These are phyloP conservation scores for Diaporthe sp. DNA, from an alignment of 2,329 filamentous ascomycete genomes.

Conservation along the genomic window DNA sequence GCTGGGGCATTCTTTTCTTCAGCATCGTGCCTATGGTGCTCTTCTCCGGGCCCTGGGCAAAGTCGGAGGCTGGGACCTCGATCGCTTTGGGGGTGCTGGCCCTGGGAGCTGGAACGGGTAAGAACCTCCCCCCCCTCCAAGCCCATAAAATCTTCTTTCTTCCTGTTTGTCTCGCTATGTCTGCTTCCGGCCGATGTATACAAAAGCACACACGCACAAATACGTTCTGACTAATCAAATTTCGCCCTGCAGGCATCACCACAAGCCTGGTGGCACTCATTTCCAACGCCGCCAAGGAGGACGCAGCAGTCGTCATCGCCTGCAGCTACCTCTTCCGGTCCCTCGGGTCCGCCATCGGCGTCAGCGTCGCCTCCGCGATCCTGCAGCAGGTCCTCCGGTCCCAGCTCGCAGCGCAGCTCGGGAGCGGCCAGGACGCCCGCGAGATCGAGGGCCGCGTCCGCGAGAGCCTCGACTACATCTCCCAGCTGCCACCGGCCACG, in stretches of 20 bases:
- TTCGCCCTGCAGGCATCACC: constrained; percentile 72
- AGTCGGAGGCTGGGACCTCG: constrained; percentile 63
- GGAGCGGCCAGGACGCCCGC: constrained; percentile 67
- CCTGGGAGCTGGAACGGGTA: constrained; percentile 50
- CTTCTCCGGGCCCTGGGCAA: constrained; percentile 62
- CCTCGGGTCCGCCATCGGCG: constrained; percentile 79
- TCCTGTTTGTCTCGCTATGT: too few relatives aligned
- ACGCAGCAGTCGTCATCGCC: constrained; percentile 80
- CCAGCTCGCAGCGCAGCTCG: constrained; percentile 63
- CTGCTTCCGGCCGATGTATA: not conserved
- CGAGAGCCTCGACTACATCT: constrained; percentile 76
- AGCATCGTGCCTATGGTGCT: constrained; percentile 67
- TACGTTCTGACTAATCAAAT: constrained; percentile 50
- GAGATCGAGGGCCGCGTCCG: constrained; percentile 76
- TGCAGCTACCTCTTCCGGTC: constrained; percentile 86
- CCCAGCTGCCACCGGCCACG: constrained; percentile 68
- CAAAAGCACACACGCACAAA: not conserved
- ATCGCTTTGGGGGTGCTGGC: constrained; percentile 64
- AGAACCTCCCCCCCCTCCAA: constrained; percentile 32
- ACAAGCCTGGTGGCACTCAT: constrained; percentile 78
- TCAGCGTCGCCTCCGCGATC: constrained; percentile 77
- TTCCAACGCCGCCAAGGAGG: constrained; percentile 72
- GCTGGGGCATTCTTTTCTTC: constrained; percentile 63
- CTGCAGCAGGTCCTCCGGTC: constrained; percentile 75
- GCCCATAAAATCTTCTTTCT: not conserved